Evolutionary conservation across 495 filamentous ascomycete species (phyloP), one percentile per base, ranked within the genome.

Genomic region (Annulohypoxylon nitens): DNA sequence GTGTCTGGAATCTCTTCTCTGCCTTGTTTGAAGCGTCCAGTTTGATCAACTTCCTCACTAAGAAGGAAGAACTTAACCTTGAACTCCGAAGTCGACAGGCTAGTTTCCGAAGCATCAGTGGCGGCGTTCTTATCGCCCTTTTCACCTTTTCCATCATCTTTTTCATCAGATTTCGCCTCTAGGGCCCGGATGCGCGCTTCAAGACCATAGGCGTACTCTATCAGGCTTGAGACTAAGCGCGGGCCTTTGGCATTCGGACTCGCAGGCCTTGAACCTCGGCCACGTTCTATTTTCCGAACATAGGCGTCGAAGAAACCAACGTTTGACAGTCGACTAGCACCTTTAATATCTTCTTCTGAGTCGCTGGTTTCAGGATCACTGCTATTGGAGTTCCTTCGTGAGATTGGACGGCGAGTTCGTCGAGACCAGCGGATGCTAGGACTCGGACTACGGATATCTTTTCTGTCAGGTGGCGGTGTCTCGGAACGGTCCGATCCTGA

Each of bases 41-140:
- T 39, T n/a, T 16, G 54, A 37, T 37, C 30, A 20, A 58, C 16
- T 12, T 58, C 54, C 23, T 37, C 54, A 11, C 34, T 58, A 1
- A 58, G 16, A 37, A n/a, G 30, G 54, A 58, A 58, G 9, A 58
- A 58, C 33, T 37, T 58, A 6, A 58, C 14, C 18, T 58, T 58
- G 16, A 58, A 37, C 34, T 37, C 34, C 9, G 54, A 20, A 14
- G 54, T 7, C 6, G 54, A 20, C 2, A 2, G 14, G 9, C n/a
- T 33, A 0, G n/a, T 14, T 4, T 18, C 30, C 16, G 33, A 8
- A 20, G 30, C 20, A 58, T 18, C 33, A 5, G 14, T 34, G 1
- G 54, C 54, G 4, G 30, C 33, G 16, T 11, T 58, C 18, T 58
- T 37, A 4, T 37, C 14, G 4, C 20, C 33, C 4, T 16, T 37